Conservation (phyloP, 345 rosid genomes). For the Clausena lansium region DNA sequence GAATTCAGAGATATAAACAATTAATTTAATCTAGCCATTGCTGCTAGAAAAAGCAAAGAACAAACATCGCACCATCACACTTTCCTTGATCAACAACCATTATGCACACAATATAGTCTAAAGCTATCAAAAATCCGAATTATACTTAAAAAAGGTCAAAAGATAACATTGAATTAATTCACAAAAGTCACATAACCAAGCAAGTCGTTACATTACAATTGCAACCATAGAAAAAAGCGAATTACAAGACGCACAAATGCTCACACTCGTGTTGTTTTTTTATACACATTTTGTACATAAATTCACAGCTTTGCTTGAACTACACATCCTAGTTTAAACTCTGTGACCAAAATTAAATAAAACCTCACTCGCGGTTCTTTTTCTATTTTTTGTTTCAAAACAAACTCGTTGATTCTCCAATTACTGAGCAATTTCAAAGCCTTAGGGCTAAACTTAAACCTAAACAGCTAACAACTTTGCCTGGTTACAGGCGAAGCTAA, state of each 20-base stretch:
- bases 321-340: not conserved
- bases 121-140: constrained; percentile 1
- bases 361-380: not conserved
- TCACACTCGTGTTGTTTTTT: not conserved
- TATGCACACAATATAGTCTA: constrained; percentile 9
- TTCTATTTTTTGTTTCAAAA: not conserved
- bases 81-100: not conserved
- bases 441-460: not conserved
- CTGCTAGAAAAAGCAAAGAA: constrained; percentile 20
- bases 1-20: not conserved
- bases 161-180: not conserved
- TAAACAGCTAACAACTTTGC: not conserved
- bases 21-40: not conserved
- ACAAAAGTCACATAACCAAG: not conserved
- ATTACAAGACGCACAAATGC: not conserved
- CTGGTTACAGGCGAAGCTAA: not conserved
- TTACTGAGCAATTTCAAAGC: not conserved
- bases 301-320: not conserved
- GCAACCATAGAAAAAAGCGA: not conserved
- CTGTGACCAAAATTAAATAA: not conserved
- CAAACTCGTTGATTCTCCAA: not conserved
- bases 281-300: not conserved
- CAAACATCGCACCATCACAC: not conserved
- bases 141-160: not conserved
- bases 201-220: not conserved